Evolutionary conservation across 495 filamentous ascomycete species (phyloP).

Genomic region (Annulohypoxylon moriforme): DNA sequence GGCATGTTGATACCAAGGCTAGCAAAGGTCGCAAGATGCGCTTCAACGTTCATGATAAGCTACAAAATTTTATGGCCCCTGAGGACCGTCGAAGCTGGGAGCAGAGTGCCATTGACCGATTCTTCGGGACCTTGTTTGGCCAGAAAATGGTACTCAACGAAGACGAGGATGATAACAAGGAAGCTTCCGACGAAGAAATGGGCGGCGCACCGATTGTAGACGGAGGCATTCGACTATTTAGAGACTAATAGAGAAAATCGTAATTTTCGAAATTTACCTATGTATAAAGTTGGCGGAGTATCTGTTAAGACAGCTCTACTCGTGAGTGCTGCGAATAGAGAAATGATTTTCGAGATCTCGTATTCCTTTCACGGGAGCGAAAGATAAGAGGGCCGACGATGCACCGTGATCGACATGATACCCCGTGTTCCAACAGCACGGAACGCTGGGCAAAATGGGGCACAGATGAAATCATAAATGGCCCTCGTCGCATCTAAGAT

Average conservation of each 20-base stretch:
- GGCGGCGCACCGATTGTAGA: constrained; percentile 69
- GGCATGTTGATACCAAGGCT: constrained; percentile 89
- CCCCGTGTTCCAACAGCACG: constrained; percentile 9
- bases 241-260: constrained; percentile 53
- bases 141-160: constrained; percentile 79
- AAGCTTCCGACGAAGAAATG: constrained; percentile 62
- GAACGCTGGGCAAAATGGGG: constrained; percentile 22
- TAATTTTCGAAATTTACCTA: not conserved
- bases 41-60: constrained; percentile 93
- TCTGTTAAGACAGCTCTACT: constrained; percentile 15
- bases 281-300: constrained; percentile 1
- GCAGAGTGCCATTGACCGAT: constrained; percentile 78
- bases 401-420: constrained; percentile 34
- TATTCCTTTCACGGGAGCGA: constrained; percentile 34
- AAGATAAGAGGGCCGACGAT: constrained; percentile 17
- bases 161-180: constrained; percentile 66
- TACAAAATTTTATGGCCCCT: constrained; percentile 98
- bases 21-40: constrained; percentile 95
- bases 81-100: constrained; percentile 85
- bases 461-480: constrained; percentile 24
- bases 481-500: not conserved
- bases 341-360: constrained; percentile 39
- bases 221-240: constrained; percentile 80
- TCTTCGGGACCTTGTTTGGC: constrained; percentile 91
- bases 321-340: constrained; percentile 25